Conservation (phyloP, 169 alveolate genomes). For the Eimeria necatrix region DNA sequence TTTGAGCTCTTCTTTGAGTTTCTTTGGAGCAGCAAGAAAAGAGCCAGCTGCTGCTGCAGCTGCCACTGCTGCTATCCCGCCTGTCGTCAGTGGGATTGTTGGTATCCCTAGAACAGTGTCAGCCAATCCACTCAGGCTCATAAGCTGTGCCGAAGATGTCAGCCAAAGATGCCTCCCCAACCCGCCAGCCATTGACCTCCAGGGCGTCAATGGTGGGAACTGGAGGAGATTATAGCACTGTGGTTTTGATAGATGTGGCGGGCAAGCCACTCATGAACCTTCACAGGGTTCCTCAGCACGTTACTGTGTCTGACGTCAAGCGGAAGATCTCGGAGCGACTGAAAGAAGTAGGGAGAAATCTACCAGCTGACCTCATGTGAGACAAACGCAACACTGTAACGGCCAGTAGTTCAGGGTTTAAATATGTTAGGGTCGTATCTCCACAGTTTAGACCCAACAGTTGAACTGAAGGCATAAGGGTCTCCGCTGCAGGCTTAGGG, state of each 20-base stretch:
- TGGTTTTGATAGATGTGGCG: background rate
- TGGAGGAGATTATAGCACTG: slow-evolving; percentile 2
- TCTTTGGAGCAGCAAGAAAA: no score
- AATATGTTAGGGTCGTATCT: no score
- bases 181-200: background rate
- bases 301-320: background rate
- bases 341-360: slow-evolving; percentile 43
- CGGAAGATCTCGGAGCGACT: slow-evolving; percentile 40
- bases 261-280: slow-evolving; percentile 41
- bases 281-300: slow-evolving; percentile 46
- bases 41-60: no score
- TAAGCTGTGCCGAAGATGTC: background rate
- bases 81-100: no score
- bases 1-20: no score
- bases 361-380: slow-evolving; percentile 33
- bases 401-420: no score
- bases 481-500: no score
- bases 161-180: background rate
- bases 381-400: background rate
- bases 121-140: background rate
- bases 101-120: no score
- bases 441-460: no score
- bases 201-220: slow-evolving; percentile 16
- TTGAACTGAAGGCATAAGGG: no score
- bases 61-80: no score